phyloP scores from a whole-genome alignment of 352 stramenopile species.

The Bremia lactucae region DNA sequence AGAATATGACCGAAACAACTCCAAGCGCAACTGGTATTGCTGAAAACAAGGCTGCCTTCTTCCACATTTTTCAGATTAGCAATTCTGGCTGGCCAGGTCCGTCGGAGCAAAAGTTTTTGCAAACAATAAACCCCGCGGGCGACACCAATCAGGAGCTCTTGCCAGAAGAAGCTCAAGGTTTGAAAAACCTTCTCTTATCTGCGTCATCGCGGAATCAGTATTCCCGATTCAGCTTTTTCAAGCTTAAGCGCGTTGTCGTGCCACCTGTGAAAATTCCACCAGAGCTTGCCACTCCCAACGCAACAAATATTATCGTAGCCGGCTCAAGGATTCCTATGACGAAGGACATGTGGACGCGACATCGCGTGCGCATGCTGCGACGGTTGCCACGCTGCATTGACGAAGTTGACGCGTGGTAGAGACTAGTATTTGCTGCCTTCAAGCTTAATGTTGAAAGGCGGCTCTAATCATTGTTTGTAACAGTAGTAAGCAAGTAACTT shows the following conservation, averaged over 20 bases:
- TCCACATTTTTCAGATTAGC: constrained; percentile 7
- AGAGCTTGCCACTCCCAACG: constrained; percentile 21
- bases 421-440: not conserved
- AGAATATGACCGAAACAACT: constrained; percentile 14
- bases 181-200: constrained; percentile 21
- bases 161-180: constrained; percentile 18
- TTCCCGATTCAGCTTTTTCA: constrained; percentile 28
- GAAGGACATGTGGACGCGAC: constrained; percentile 30
- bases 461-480: not conserved
- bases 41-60: constrained; percentile 4
- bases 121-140: constrained; percentile 5
- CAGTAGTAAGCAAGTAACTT: too few species aligned
- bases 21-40: not conserved
- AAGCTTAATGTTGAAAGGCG: constrained; percentile 1
- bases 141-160: constrained; percentile 6
- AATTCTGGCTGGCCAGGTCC: constrained; percentile 5
- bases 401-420: constrained; percentile 23
- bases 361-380: constrained; percentile 22
- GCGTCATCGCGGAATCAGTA: constrained; percentile 2
- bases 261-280: constrained; percentile 32
- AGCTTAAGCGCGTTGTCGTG: constrained; percentile 29
- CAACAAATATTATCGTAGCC: constrained; percentile 33
- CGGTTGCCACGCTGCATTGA: constrained; percentile 31
- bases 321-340: constrained; percentile 42
- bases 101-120: constrained; percentile 13